Percentiles rank a stretch among this genome's conserved stretches.
Evolutionary conservation across 116 monocot species (phyloP).

Genomic region (Dioscorea cayenensis): DNA sequence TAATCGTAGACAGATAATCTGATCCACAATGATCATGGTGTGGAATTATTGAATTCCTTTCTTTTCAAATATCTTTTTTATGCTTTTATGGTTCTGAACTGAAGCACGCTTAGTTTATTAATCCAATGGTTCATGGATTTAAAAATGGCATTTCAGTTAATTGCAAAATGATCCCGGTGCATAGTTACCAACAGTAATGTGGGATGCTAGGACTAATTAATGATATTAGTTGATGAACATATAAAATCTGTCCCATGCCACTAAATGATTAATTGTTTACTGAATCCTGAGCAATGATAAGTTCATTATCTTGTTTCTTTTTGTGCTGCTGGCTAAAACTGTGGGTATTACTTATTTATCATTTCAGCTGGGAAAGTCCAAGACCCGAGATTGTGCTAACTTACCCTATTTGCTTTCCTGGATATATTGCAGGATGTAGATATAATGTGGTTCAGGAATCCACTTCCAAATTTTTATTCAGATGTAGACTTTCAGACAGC

Average conservation of each 20-base stretch:
- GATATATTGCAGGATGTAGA: slow-evolving; percentile 21
- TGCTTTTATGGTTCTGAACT: too few species aligned
- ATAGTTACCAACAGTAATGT: too few species aligned
- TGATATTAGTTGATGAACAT: neutral
- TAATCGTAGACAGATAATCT: too few species aligned
- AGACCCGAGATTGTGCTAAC: neutral
- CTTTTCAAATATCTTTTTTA: too few species aligned
- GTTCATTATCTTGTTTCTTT: neutral
- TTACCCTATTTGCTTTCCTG: neutral
- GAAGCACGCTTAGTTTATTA: too few species aligned
- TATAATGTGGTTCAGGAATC: slow-evolving; percentile 26
- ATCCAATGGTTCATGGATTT: too few species aligned
- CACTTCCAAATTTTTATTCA: slow-evolving; percentile 14
- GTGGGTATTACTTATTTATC: neutral
- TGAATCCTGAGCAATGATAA: neutral
- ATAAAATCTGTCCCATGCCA: neutral
- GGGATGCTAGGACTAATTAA: neutral
- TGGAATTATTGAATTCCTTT: too few species aligned
- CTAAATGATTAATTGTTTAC: neutral
- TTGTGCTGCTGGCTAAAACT: neutral
- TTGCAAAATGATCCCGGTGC: too few species aligned
- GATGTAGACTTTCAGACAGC: slow-evolving; percentile 23
- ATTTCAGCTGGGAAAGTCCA: neutral
- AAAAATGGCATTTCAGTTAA: too few species aligned
- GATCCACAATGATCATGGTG: too few species aligned